Percentiles rank a stretch among this genome's conserved stretches.
phyloP scores from a whole-genome alignment of 306 rosid genomes.

The Medicago arabica region DNA sequence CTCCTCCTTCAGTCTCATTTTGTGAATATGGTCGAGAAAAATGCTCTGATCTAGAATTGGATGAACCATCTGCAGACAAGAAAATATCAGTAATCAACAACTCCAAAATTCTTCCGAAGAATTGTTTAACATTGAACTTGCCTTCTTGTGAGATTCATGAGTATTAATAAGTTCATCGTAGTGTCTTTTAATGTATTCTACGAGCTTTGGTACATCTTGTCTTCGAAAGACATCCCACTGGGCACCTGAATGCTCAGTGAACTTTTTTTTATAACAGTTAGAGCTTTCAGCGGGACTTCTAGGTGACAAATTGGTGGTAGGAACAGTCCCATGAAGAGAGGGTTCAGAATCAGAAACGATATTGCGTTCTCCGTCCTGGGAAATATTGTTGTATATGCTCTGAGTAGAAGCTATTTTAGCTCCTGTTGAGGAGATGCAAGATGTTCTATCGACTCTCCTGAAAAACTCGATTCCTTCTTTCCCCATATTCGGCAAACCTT shows the following conservation, averaged over 20 bases:
- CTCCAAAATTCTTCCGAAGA: conserved; percentile 37
- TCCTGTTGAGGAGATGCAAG: conserved; percentile 61
- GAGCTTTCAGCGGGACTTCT: conserved; percentile 49
- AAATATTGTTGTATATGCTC: conserved; percentile 48
- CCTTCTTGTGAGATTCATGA: conserved; percentile 53
- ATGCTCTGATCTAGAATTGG: conserved; percentile 88
- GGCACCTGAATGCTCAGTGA: conserved; percentile 55
- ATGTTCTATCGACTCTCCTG: conserved; percentile 67
- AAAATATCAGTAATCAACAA: conserved; percentile 40
- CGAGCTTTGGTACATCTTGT: conserved; percentile 90
- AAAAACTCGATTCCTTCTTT: conserved; percentile 64
- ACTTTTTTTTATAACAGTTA: conserved; percentile 38
- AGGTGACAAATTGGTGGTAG: conserved; percentile 38
- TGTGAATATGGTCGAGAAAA: conserved; percentile 82
- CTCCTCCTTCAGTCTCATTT: conserved; percentile 86
- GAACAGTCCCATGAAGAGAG: conserved; percentile 42
- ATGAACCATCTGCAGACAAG: conserved; percentile 75
- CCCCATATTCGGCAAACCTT: conserved; percentile 39
- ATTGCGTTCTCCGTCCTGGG: conserved; percentile 53
- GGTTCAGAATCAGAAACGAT: conserved; percentile 46
- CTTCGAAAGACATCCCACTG: conserved; percentile 96
- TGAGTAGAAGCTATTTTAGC: conserved; percentile 42
- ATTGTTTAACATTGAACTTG: conserved; percentile 45
- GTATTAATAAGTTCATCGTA: conserved; percentile 56
- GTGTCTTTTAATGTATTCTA: conserved; percentile 79